These are phyloP conservation scores for Strobilomyces dryophilus DNA, from an alignment of 768 basidiomycete genomes.

Conservation along the genomic window DNA sequence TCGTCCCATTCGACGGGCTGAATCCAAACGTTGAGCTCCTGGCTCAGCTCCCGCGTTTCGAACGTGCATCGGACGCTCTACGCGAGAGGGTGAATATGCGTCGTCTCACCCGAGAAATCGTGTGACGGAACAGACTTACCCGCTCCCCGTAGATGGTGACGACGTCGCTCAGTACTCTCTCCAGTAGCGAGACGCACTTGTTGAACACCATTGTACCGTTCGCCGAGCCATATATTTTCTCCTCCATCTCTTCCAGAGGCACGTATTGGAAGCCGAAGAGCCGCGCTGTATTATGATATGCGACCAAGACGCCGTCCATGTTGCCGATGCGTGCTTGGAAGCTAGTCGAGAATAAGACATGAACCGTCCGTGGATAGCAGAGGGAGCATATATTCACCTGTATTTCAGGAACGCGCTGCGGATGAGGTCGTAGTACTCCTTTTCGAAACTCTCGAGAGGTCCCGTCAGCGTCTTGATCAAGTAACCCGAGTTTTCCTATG, in stretches of 20 bases:
- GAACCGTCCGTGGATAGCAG: not conserved
- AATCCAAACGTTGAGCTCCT: constrained; percentile 59
- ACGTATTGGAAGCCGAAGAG: constrained; percentile 96
- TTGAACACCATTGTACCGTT: constrained; percentile 69
- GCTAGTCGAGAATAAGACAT: constrained; percentile 34
- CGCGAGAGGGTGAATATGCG: not conserved
- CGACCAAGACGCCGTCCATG: constrained; percentile 93
- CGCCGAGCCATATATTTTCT: constrained; percentile 59
- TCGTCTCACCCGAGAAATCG: not conserved
- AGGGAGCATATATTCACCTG: constrained; percentile 43
- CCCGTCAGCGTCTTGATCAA: constrained; percentile 64
- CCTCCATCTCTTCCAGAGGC: constrained; percentile 84
- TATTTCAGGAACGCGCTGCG: constrained; percentile 95
- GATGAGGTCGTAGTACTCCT: constrained; percentile 92
- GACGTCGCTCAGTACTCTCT: constrained; percentile 58
- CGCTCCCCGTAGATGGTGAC: constrained; percentile 57
- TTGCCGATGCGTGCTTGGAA: constrained; percentile 95
- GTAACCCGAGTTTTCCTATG: constrained; percentile 76
- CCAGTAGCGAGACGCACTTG: constrained; percentile 68
- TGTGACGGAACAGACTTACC: constrained; percentile 37
- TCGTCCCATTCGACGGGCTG: constrained; percentile 51
- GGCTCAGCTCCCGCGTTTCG: constrained; percentile 45
- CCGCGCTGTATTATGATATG: constrained; percentile 81
- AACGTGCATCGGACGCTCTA: constrained; percentile 59
- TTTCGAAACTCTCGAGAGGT: constrained; percentile 74